A percentile compares a stretch with the other conserved stretches of the same genome.
These are phyloP conservation scores for Mediolabrus comicus DNA, from an alignment of 108 stramenopile genomes.

Conservation along the genomic window DNA sequence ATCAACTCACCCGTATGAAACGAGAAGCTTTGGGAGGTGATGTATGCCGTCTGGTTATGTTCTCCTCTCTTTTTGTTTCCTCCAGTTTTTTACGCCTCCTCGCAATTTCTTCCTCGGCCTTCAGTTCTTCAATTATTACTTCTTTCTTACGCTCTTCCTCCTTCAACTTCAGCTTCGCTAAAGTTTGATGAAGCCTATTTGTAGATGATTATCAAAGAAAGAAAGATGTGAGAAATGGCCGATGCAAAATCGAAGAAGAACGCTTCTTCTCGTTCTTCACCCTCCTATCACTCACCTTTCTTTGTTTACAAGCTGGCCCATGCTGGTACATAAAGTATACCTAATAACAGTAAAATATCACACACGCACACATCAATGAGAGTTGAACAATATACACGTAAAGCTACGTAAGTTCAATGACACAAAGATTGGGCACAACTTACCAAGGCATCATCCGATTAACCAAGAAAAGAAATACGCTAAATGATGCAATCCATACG, in stretches of 20 bases:
- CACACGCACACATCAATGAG: neutral
- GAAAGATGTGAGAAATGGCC: neutral
- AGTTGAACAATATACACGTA: no score
- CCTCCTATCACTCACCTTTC: conserved; percentile 30
- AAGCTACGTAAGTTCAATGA: no score
- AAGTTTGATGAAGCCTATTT: conserved; percentile 38
- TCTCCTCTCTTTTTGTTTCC: conserved; percentile 1
- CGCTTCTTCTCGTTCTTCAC: no score
- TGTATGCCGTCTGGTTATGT: no score
- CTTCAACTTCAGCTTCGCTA: conserved; percentile 34
- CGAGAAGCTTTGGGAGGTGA: neutral
- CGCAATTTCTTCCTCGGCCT: conserved; percentile 23
- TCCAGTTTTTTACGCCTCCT: conserved; percentile 14
- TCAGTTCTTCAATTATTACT: conserved; percentile 25
- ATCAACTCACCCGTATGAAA: neutral
- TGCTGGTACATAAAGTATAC: conserved; percentile 82
- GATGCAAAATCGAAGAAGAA: no score
- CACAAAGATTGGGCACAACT: neutral
- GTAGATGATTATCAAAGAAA: neutral
- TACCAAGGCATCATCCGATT: conserved; percentile 64
- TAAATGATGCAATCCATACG: conserved; percentile 50
- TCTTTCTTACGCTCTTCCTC: conserved; percentile 38
- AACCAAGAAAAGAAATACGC: conserved; percentile 57
- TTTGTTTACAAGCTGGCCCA: conserved; percentile 78
- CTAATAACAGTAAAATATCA: conserved; percentile 12